Evolutionary conservation across 768 basidiomycete species (phyloP).

Genomic region (Tulasnella sp.): DNA sequence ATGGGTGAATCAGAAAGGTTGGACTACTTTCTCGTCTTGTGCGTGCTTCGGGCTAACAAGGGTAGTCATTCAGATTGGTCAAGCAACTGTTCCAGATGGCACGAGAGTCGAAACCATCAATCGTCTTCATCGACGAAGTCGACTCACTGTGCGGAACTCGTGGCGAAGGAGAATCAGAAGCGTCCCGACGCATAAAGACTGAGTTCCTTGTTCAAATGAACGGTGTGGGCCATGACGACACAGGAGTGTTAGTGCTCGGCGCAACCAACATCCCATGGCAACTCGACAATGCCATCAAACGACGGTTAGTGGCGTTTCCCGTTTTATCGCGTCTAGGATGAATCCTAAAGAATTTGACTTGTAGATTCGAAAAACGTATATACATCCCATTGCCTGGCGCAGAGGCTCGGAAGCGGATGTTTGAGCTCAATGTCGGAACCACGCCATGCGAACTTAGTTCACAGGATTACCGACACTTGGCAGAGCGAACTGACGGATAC

Average conservation of each 20-base stretch:
- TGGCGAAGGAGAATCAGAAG: slow-evolving; percentile 96
- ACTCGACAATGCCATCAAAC: slow-evolving; percentile 95
- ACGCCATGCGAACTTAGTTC: slow-evolving; percentile 83
- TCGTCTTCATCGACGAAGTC: slow-evolving; percentile 99
- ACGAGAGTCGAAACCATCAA: slow-evolving; percentile 92
- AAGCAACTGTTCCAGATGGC: slow-evolving; percentile 97
- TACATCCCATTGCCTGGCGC: slow-evolving; percentile 96
- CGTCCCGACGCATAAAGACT: slow-evolving; percentile 95
- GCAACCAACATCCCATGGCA: slow-evolving; percentile 99
- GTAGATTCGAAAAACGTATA: slow-evolving; percentile 94
- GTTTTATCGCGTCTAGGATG: background rate
- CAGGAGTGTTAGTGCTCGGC: slow-evolving; percentile 92
- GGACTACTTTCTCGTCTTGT: slow-evolving; percentile 40
- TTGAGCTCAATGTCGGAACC: slow-evolving; percentile 91
- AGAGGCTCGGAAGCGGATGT: slow-evolving; percentile 92
- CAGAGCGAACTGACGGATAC: slow-evolving; percentile 88
- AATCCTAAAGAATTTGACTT: background rate
- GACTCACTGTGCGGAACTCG: slow-evolving; percentile 94
- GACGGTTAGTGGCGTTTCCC: slow-evolving; percentile 59
- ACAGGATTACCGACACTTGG: slow-evolving; percentile 80
- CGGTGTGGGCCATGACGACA: slow-evolving; percentile 96
- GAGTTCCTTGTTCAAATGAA: slow-evolving; percentile 99
- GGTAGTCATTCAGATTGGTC: slow-evolving; percentile 64
- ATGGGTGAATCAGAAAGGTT: slow-evolving; percentile 98
- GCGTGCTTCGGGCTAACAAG: slow-evolving; percentile 5